Base-by-base conservation (phyloP, 1,284 basidiomycete species). In the Wolfiporia cocos region DNA sequence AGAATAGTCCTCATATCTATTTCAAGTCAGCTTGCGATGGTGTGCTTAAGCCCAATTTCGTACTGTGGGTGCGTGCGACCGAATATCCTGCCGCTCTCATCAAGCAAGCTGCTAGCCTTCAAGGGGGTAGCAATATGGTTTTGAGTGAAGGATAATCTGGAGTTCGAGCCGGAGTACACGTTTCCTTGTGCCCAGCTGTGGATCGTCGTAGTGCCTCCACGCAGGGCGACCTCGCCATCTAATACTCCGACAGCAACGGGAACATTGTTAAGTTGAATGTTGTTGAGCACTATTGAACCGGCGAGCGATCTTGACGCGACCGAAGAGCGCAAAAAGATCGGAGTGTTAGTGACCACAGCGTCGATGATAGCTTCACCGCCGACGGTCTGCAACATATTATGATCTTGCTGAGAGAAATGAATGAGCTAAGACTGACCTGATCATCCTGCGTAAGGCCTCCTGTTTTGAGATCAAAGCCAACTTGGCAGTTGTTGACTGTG, bases 141-240 rank as follows among this genome's bases (percentile, higher is more conserved):
- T 58, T 84, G 74, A 1, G 63, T 65, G 56, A 76, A 88, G 6
- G 38, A 57, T 4, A 63, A 62, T 1, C 50, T 46, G 0, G 64
- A 49, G 41, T 61, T 65, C 1, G 69, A 64, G 6, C 83, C 78
- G 10, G 57, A 57, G 56, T 74, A 86, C 24, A 81, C 66, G 50
- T 86, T 82, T 20, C 84, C 84, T 59, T 86, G 83, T 1, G 65
- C 80, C 85, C 85, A 88, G n/a, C 76, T 73, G 0, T 63, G 55
- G 53, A 88, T 84, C 0, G 69, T 74, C 28, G 56, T 76, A 5
- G 74, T 73, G 12, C 71, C 73, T 9, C 76, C 82, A 34, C 51
- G 59, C 41, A 78, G 68, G 9, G 83, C 69, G 11, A 68, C 61
- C 7, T 64, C 56, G 5, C 81, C 80, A 23, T 64, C 66, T 12